phyloP scores from a whole-genome alignment of 768 basidiomycete genomes.

The Mycena albidolilacea region DNA sequence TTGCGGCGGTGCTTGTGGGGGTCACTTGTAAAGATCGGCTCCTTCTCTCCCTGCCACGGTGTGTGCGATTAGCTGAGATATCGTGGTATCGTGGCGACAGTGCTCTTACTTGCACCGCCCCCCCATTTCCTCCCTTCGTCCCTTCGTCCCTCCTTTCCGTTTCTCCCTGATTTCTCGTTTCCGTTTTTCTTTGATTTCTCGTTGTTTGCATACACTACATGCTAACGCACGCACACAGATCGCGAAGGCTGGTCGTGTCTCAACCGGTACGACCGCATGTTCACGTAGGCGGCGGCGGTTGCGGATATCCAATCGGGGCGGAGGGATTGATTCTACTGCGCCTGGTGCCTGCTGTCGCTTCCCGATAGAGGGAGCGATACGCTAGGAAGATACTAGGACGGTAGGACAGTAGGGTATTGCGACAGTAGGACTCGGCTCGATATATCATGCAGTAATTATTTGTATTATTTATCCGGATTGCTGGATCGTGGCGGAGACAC shows the following conservation, averaged over 20 bases:
- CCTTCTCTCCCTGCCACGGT: no score
- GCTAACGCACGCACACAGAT: slow-evolving; percentile 45
- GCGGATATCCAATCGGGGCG: no score
- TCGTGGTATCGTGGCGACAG: no score
- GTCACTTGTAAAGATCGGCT: no score
- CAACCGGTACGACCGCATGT: slow-evolving; percentile 65
- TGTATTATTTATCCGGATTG: no score
- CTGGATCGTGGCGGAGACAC: no score
- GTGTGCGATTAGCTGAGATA: no score
- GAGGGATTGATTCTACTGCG: background rate
- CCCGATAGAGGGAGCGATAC: background rate
- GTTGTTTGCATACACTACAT: background rate
- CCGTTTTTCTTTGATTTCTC: background rate
- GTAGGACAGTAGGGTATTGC: no score
- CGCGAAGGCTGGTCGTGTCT: slow-evolving; percentile 79
- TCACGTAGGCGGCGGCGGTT: slow-evolving; percentile 41
- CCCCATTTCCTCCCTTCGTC: background rate
- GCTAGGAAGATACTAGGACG: background rate
- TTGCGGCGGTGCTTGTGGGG: no score
- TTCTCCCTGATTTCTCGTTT: background rate
- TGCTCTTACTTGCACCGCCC: no score
- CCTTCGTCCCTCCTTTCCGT: background rate
- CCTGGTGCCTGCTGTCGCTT: background rate
- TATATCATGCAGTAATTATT: no score
- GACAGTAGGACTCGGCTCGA: no score